Percentiles rank a stretch among this genome's conserved stretches.
Conservation (phyloP, 2,329 filamentous ascomycete genomes). For the Monosporascus sp. region DNA sequence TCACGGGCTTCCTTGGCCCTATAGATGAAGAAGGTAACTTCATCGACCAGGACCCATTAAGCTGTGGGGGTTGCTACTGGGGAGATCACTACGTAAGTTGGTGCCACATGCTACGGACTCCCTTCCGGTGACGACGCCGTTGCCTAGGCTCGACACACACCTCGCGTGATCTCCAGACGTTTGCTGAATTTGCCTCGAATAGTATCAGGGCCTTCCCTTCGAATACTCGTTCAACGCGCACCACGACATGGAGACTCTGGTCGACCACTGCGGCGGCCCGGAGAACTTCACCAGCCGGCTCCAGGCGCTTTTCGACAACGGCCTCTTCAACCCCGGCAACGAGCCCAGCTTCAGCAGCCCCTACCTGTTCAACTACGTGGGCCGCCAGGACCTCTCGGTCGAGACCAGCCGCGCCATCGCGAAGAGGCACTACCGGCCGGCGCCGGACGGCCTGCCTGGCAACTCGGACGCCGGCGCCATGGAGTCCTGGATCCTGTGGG, state of each 20-base stretch:
- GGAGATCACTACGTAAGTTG: constrained; percentile 40
- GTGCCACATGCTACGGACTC: neutral
- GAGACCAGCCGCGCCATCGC: constrained; percentile 53
- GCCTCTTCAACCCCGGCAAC: constrained; percentile 63
- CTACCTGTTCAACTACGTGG: constrained; percentile 64
- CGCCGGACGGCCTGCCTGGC: constrained; percentile 55
- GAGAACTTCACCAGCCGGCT: constrained; percentile 52
- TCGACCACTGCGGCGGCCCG: constrained; percentile 50
- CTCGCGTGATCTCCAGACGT: no score
- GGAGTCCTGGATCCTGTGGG: constrained; percentile 66
- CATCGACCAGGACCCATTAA: constrained; percentile 49
- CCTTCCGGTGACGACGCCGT: no score
- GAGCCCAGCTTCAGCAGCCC: constrained; percentile 63
- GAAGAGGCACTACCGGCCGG: constrained; percentile 53
- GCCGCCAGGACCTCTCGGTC: constrained; percentile 57
- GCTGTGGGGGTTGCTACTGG: constrained; percentile 64
- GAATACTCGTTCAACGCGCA: constrained; percentile 66
- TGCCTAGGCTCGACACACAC: no score
- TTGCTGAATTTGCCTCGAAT: neutral
- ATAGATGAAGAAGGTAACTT: constrained; percentile 47
- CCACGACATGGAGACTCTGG: constrained; percentile 55
- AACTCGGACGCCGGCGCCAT: constrained; percentile 70
- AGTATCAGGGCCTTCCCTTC: constrained; percentile 56
- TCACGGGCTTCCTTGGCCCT: constrained; percentile 63
- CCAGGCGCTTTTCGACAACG: constrained; percentile 54